These are phyloP conservation scores for Neofusicoccum umdonicola DNA, from an alignment of 2,329 filamentous ascomycete genomes.

Conservation along the genomic window DNA sequence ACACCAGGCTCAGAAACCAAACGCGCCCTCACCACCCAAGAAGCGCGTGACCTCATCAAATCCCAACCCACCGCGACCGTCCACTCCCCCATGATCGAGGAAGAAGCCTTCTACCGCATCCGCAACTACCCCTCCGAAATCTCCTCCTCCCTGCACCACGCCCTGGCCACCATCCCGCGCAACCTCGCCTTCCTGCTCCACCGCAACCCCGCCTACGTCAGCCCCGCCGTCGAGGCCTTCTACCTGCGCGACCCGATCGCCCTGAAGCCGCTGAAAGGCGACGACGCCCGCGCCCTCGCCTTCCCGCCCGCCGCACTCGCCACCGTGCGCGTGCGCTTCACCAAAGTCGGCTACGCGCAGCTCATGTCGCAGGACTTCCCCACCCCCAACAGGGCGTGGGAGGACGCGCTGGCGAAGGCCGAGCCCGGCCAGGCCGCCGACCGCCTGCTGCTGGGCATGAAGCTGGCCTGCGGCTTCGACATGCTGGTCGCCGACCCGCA, in stretches of 20 bases:
- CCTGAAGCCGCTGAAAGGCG: constrained; percentile 62
- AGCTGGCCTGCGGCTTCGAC: constrained; percentile 85
- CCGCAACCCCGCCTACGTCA: constrained; percentile 69
- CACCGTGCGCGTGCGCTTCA: constrained; percentile 75
- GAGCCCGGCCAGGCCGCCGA: constrained; percentile 32
- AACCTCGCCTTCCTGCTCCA: constrained; percentile 79
- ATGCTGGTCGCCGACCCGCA: constrained; percentile 72
- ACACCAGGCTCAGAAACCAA: constrained; percentile 21
- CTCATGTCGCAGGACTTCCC: constrained; percentile 80
- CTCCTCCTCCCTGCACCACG: constrained; percentile 70
- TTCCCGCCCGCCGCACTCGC: constrained; percentile 81
- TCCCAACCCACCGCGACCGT: constrained; percentile 55
- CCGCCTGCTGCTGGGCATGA: constrained; percentile 74
- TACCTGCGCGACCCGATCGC: constrained; percentile 83
- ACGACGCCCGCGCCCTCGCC: constrained; percentile 51
- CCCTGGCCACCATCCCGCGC: constrained; percentile 72
- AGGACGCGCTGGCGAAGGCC: constrained; percentile 36
- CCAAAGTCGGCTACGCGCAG: constrained; percentile 86
- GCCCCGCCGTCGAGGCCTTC: constrained; percentile 84
- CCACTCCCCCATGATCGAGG: constrained; percentile 70
- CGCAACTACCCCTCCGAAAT: constrained; percentile 53
- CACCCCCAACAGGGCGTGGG: constrained; percentile 57
- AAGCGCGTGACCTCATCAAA: constrained; percentile 62
- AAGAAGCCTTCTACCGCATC: constrained; percentile 18
- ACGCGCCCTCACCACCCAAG: constrained; percentile 55